Conservation (phyloP, 2,329 filamentous ascomycete species). For the Aotearoamyces nothofagi region DNA sequence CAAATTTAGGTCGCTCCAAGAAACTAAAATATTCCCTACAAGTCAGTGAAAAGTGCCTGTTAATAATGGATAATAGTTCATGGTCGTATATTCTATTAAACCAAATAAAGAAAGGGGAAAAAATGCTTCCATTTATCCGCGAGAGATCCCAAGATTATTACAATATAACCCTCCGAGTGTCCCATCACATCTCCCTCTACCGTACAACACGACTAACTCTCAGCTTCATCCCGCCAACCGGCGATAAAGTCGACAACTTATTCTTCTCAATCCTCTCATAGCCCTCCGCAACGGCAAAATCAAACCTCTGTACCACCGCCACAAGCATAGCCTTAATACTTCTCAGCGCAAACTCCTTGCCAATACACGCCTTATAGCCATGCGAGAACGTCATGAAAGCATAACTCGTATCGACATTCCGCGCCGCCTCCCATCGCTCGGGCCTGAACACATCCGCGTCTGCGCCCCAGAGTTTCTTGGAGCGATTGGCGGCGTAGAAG, state of each 20-base stretch:
- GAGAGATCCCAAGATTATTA: too few relatives aligned
- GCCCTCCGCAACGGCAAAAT: slow-evolving; percentile 31
- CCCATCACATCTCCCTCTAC: too few relatives aligned
- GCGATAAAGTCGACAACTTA: slow-evolving; percentile 29
- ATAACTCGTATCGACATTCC: slow-evolving; percentile 39
- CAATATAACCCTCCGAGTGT: too few relatives aligned
- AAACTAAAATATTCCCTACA: too few relatives aligned
- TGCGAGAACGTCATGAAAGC: slow-evolving; percentile 44
- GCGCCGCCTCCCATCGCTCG: slow-evolving; percentile 30
- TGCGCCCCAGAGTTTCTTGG: slow-evolving; percentile 39
- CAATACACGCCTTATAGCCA: slow-evolving; percentile 46
- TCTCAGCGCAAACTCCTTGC: slow-evolving; percentile 40
- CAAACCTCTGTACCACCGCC: slow-evolving; percentile 38
- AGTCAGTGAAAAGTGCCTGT: too few relatives aligned
- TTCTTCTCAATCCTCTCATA: slow-evolving; percentile 28
- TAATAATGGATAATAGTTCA: too few relatives aligned
- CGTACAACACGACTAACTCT: too few relatives aligned
- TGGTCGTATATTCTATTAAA: too few relatives aligned
- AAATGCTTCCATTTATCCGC: too few relatives aligned
- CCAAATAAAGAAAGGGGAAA: too few relatives aligned
- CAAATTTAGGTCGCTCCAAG: too few relatives aligned
- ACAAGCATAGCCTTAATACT: slow-evolving; percentile 50
- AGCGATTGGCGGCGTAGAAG: slow-evolving; percentile 40
- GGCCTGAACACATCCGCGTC: slow-evolving; percentile 46
- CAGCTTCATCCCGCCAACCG: too few relatives aligned